Percentiles rank a stretch among this genome's conserved stretches.
Evolutionary conservation across 768 basidiomycete species (phyloP).

Genomic region (Saitozyma podzolica): DNA sequence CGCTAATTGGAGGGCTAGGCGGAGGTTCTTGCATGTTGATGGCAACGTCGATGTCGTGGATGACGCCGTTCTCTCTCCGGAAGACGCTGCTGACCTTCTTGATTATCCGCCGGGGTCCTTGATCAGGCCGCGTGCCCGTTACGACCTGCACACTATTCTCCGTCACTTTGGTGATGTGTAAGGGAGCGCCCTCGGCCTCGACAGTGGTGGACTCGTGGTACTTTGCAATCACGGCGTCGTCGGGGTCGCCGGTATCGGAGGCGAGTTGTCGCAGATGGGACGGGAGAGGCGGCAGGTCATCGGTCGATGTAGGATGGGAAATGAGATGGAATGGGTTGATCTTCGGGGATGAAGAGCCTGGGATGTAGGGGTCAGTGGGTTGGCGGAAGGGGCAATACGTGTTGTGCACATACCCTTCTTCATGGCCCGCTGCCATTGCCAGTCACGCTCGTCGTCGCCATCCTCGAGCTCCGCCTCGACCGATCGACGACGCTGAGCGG

Average conservation of each 20-base stretch:
- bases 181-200: conserved; percentile 14
- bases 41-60: no score
- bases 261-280: conserved; percentile 13
- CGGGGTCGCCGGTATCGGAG: background rate
- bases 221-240: conserved; percentile 12
- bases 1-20: conserved; percentile 50
- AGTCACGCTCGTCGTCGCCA: background rate
- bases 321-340: conserved; percentile 51
- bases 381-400: background rate
- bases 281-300: conserved; percentile 30
- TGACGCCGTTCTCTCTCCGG: no score
- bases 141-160: conserved; percentile 35
- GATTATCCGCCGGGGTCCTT: conserved; percentile 16
- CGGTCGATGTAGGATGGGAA: conserved; percentile 30
- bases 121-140: conserved; percentile 1
- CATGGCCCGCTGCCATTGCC: background rate
- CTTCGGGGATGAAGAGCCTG: conserved; percentile 27
- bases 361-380: background rate
- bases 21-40: conserved; percentile 28
- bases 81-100: conserved; percentile 29
- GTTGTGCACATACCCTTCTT: background rate
- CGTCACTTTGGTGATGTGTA: conserved; percentile 48
- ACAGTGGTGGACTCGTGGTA: background rate
- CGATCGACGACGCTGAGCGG: background rate
- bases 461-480: background rate